These are phyloP conservation scores for Aurinia saxatilis DNA, from an alignment of 345 rosid genomes.

Conservation along the genomic window DNA sequence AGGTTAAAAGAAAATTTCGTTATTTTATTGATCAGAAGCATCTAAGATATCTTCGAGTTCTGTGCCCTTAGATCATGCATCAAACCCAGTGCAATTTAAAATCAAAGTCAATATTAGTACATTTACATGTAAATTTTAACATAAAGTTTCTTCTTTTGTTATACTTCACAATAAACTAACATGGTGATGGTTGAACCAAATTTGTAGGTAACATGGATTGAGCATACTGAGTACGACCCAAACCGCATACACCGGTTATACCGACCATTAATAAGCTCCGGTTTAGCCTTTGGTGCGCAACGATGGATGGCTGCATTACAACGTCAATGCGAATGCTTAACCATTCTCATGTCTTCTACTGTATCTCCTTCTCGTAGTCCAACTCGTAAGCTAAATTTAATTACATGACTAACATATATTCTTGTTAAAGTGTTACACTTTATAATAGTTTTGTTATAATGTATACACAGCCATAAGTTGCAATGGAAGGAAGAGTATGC, in stretches of 20 bases:
- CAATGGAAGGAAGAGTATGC: slow-evolving; percentile 82
- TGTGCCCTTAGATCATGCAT: slow-evolving; percentile 36
- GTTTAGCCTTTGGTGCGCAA: slow-evolving; percentile 87
- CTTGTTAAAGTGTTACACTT: neutral
- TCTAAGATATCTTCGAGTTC: slow-evolving; percentile 36
- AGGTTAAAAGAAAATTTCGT: neutral
- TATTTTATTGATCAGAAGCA: slow-evolving; percentile 50
- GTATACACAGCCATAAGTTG: slow-evolving; percentile 27
- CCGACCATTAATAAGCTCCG: slow-evolving; percentile 53
- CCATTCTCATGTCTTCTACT: slow-evolving; percentile 78
- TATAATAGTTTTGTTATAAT: neutral
- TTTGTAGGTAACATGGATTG: slow-evolving; percentile 95
- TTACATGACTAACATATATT: too few species aligned
- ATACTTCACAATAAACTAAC: too few species aligned
- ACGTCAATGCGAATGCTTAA: slow-evolving; percentile 89
- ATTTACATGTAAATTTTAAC: neutral
- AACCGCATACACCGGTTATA: slow-evolving; percentile 63
- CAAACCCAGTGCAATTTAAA: slow-evolving; percentile 9
- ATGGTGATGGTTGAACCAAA: neutral
- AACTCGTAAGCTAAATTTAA: slow-evolving; percentile 28
- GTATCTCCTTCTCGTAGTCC: slow-evolving; percentile 38
- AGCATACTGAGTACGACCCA: slow-evolving; percentile 85
- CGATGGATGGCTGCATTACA: slow-evolving; percentile 93
- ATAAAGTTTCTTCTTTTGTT: neutral
- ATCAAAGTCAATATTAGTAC: neutral